Evolutionary conservation across 2,329 filamentous ascomycete species (phyloP).

Genomic region (Pseudopyricularia cyperi): DNA sequence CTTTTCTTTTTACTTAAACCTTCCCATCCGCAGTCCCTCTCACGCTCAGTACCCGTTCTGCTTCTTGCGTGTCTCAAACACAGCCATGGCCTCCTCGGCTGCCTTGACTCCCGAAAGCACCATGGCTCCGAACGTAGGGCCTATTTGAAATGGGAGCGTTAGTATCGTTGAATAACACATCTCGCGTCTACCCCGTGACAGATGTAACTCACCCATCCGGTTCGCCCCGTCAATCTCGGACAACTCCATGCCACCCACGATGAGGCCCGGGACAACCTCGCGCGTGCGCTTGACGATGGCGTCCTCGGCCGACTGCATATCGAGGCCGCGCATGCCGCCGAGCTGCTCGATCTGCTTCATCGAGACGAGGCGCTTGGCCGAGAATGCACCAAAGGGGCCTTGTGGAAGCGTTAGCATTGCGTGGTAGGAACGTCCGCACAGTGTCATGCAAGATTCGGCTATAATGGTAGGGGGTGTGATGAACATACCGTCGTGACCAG

Average conservation of each 20-base stretch:
- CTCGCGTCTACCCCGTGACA: no score
- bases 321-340: conserved; percentile 82
- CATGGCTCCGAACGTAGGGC: conserved; percentile 82
- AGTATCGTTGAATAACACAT: neutral
- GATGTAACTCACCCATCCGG: conserved; percentile 55
- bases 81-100: conserved; percentile 68
- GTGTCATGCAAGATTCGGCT: no score
- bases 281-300: conserved; percentile 87
- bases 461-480: no score
- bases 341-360: conserved; percentile 76
- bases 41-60: conserved; percentile 55
- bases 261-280: conserved; percentile 75
- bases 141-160: conserved; percentile 10
- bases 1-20: no score
- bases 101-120: conserved; percentile 78
- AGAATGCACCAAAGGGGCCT: conserved; percentile 77
- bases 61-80: conserved; percentile 66
- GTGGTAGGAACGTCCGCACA: no score
- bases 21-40: no score
- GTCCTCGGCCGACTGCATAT: conserved; percentile 87
- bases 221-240: conserved; percentile 84
- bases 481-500: conserved; percentile 63
- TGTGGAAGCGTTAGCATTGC: neutral
- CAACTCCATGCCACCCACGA: conserved; percentile 92
- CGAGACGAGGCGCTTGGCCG: conserved; percentile 76